A percentile compares a stretch with the other conserved stretches of the same genome.
These are phyloP conservation scores for Vaccinium vitisidaea DNA, from an alignment of 148 eudicot genomes.

Conservation along the genomic window DNA sequence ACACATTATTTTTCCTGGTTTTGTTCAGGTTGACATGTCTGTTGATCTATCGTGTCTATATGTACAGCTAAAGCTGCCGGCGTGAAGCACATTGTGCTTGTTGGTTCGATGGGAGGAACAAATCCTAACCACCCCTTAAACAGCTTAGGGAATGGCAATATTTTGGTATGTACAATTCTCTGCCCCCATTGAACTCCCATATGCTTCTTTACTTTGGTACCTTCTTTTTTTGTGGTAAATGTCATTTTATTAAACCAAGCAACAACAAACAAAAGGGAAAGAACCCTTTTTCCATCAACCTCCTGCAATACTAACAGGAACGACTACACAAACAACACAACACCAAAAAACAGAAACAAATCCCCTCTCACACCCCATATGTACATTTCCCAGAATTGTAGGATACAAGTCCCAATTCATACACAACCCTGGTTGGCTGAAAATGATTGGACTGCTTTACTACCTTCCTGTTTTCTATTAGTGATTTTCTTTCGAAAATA, in stretches of 20 bases:
- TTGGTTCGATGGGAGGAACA: slow-evolving; percentile 99
- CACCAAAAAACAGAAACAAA: no score
- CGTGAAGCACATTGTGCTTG: slow-evolving; percentile 93
- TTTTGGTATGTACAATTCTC: slow-evolving; percentile 49
- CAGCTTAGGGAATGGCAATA: slow-evolving; percentile 87
- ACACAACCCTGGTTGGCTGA: not conserved
- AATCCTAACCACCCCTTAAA: slow-evolving; percentile 76
- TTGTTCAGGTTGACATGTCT: slow-evolving; percentile 2
- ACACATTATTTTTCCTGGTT: not conserved
- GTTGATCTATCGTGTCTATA: slow-evolving; percentile 13
- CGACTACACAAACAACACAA: no score
- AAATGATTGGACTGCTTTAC: not conserved
- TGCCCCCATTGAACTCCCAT: not conserved
- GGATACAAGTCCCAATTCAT: no score
- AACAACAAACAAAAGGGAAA: no score
- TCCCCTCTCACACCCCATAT: no score
- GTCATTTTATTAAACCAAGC: no score
- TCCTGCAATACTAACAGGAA: no score
- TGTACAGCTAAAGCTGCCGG: slow-evolving; percentile 95
- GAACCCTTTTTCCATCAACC: no score
- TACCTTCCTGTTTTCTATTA: not conserved
- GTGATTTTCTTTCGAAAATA: not conserved
- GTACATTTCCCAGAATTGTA: no score
- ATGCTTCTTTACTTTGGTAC: not conserved
- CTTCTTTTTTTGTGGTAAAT: not conserved